Evolutionary conservation across 169 alveolate species (phyloP).

Genomic region (Plasmodium vinckei): DNA sequence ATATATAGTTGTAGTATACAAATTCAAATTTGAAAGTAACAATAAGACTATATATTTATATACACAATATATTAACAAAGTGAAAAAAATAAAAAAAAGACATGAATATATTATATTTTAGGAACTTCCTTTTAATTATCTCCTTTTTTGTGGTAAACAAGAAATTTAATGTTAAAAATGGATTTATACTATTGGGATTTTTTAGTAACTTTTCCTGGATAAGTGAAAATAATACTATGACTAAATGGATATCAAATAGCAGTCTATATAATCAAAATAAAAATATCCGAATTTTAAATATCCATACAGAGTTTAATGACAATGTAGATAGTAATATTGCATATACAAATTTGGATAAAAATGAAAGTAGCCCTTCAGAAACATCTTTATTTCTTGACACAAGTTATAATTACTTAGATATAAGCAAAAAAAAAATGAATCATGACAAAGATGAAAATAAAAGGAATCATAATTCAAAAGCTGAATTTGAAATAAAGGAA

Average conservation of each 20-base stretch:
- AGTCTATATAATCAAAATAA: neutral
- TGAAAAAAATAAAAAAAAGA: conserved; percentile 5
- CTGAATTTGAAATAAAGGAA: neutral
- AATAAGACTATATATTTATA: too few relatives aligned
- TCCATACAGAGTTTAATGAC: conserved; percentile 1
- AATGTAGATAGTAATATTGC: neutral
- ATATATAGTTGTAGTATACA: too few relatives aligned
- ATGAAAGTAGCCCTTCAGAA: neutral
- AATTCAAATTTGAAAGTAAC: too few relatives aligned
- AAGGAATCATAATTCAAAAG: neutral
- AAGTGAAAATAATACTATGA: neutral
- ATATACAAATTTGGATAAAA: neutral
- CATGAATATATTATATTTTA: conserved; percentile 40
- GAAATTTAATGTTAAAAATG: conserved; percentile 9
- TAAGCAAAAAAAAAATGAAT: conserved; percentile 2
- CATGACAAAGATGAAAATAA: conserved; percentile 3
- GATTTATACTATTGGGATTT: neutral
- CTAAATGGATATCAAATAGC: too few relatives aligned
- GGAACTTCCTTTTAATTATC: conserved; percentile 32
- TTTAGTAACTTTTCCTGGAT: neutral
- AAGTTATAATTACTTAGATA: neutral
- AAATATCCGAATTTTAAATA: neutral
- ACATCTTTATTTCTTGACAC: neutral
- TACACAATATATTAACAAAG: too few relatives aligned
- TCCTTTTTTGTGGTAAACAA: conserved; percentile 41